Conservation (phyloP, 192 early-diverging fungal species). For the Bifiguratus adelaidae region DNA sequence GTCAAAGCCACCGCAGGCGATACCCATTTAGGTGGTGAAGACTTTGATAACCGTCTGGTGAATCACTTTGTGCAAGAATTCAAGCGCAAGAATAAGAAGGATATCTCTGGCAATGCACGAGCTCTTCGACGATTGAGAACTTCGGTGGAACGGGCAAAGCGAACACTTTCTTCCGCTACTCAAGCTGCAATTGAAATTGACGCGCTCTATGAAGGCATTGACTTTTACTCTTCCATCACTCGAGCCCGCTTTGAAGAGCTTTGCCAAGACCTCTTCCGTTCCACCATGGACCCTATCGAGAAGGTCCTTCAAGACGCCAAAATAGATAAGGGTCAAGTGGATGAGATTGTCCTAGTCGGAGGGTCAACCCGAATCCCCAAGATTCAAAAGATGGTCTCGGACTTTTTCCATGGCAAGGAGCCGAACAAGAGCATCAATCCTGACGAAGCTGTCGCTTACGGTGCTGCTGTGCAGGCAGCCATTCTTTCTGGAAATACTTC, state of each 20-base stretch:
- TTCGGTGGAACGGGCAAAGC: constrained; percentile 85
- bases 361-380: constrained; percentile 99
- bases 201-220: constrained; percentile 70
- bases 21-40: constrained; percentile 98
- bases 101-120: constrained; percentile 71
- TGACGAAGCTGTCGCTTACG: constrained; percentile 97
- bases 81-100: constrained; percentile 80
- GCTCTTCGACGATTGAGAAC: constrained; percentile 88
- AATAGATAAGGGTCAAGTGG: constrained; percentile 73
- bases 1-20: constrained; percentile 97
- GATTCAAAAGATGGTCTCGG: constrained; percentile 85
- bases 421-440: constrained; percentile 95
- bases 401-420: constrained; percentile 96
- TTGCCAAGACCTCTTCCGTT: constrained; percentile 83
- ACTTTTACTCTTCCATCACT: constrained; percentile 84
- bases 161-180: constrained; percentile 81
- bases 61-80: constrained; percentile 81
- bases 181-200: constrained; percentile 85
- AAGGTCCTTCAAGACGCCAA: constrained; percentile 81
- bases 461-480: constrained; percentile 94
- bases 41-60: constrained; percentile 96
- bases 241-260: constrained; percentile 93
- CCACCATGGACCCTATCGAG: constrained; percentile 85
- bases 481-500: constrained; percentile 62
- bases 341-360: constrained; percentile 97